A percentile compares a stretch with the other conserved stretches of the same genome.
Evolutionary conservation across 495 filamentous ascomycete species (phyloP).

Genomic region (Cetradonia linearis): DNA sequence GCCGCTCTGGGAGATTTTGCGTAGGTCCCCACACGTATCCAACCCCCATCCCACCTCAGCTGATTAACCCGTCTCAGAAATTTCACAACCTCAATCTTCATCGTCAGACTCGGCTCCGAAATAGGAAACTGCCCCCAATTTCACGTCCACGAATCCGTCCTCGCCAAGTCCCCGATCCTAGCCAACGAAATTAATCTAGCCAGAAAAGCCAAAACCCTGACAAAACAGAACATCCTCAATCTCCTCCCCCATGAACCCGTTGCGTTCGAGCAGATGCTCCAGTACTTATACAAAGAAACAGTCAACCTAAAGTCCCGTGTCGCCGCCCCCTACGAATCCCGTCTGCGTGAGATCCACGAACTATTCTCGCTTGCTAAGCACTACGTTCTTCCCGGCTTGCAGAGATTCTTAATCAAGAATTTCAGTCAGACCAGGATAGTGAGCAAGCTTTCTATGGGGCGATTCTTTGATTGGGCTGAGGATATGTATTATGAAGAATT

Average conservation of each 20-base stretch:
- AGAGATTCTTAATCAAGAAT: slow-evolving; percentile 7
- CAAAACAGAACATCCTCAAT: slow-evolving; percentile 6
- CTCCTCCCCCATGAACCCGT: slow-evolving; percentile 8
- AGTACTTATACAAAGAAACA: slow-evolving; percentile 19
- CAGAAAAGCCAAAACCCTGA: not conserved
- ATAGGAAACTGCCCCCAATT: slow-evolving; percentile 8
- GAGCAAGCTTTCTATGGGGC: not conserved
- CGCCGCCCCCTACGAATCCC: not conserved
- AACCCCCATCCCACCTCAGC: not conserved
- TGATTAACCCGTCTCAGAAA: not conserved
- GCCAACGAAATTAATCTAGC: slow-evolving; percentile 13
- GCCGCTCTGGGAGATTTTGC: not conserved
- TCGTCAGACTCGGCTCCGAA: slow-evolving; percentile 11
- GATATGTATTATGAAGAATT: slow-evolving; percentile 19
- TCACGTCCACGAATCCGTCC: slow-evolving; percentile 12
- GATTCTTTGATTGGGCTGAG: slow-evolving; percentile 20
- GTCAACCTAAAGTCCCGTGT: not conserved
- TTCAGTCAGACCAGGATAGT: slow-evolving; percentile 7
- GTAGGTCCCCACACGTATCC: not conserved
- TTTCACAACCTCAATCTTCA: slow-evolving; percentile 14
- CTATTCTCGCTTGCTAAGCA: slow-evolving; percentile 15
- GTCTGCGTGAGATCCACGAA: slow-evolving; percentile 11
- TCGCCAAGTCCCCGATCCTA: slow-evolving; percentile 8
- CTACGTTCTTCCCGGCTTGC: slow-evolving; percentile 13
- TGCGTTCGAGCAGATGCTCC: slow-evolving; percentile 20